Conservation (phyloP, 2,329 filamentous ascomycete species). For the Chaetomiaceae sp. region DNA sequence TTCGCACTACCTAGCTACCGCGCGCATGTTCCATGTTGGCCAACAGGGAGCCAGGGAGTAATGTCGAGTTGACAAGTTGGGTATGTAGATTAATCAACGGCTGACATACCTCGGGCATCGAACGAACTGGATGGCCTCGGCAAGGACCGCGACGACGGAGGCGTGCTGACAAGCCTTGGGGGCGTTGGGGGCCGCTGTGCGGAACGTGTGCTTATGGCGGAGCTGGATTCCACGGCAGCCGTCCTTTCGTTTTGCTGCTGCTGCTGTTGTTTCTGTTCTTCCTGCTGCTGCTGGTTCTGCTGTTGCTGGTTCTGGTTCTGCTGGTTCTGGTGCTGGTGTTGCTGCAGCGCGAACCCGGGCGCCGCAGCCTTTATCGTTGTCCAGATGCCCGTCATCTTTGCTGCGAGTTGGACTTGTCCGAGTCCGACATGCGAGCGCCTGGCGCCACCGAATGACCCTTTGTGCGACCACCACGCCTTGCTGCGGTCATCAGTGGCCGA, state of each 20-base stretch:
- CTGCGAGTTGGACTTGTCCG: background rate
- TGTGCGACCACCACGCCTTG: background rate
- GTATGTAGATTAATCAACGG: no score
- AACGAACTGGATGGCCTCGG: conserved; percentile 17
- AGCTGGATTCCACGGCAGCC: background rate
- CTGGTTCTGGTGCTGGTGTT: background rate
- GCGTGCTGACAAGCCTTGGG: conserved; percentile 3
- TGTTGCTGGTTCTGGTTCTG: no score
- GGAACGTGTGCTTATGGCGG: background rate
- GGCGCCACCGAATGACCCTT: background rate
- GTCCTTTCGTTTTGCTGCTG: background rate
- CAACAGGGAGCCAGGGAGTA: background rate
- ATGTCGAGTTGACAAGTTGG: no score
- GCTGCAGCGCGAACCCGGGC: background rate
- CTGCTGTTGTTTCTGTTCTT: background rate
- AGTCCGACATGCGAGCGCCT: background rate
- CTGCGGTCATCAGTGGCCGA: background rate
- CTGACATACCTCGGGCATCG: conserved; percentile 18
- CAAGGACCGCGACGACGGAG: conserved; percentile 7
- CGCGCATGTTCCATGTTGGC: no score
- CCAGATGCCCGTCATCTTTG: conserved; percentile 17
- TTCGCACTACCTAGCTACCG: no score
- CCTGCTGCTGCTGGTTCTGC: no score
- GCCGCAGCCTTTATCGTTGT: conserved; percentile 13
- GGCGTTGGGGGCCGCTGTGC: background rate